Percentiles rank a stretch among this genome's conserved stretches.
These are phyloP conservation scores for Haplosporangium gracile DNA, from an alignment of 192 early-diverging fungal species.

Conservation along the genomic window DNA sequence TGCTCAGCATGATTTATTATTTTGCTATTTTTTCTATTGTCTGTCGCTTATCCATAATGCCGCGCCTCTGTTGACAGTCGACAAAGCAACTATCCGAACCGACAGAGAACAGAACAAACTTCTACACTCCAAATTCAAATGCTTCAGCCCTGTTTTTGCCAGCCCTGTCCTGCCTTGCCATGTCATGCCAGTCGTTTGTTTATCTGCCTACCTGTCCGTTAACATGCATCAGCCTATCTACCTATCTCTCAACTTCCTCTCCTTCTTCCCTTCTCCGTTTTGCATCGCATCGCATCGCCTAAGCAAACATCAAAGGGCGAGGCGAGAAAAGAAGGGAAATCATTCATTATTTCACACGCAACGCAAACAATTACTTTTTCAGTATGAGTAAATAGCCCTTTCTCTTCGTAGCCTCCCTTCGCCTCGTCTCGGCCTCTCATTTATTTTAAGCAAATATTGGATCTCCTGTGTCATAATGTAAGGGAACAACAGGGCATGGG, in stretches of 20 bases:
- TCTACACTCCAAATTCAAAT: too few relatives aligned
- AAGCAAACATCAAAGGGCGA: not conserved
- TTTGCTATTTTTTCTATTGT: not conserved
- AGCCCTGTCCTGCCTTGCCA: not conserved
- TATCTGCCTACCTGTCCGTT: not conserved
- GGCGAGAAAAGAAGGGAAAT: not conserved
- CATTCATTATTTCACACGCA: not conserved
- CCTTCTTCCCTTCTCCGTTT: not conserved
- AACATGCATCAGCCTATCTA: not conserved
- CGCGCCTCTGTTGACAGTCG: not conserved
- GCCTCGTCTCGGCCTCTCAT: not conserved
- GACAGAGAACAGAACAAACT: not conserved
- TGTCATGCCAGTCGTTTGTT: not conserved
- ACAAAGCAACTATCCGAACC: not conserved
- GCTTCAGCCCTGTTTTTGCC: not conserved
- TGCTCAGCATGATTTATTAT: too few relatives aligned
- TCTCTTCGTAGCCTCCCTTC: not conserved
- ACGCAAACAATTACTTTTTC: not conserved
- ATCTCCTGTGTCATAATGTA: too few relatives aligned
- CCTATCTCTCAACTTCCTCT: not conserved
- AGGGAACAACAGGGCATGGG: not conserved
- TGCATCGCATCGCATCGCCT: conserved; percentile 9
- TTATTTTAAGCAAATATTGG: not conserved
- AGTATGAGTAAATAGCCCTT: not conserved
- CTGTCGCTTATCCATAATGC: not conserved